These are phyloP conservation scores for Thermothelomyces thermophilus DNA, from an alignment of 2,329 filamentous ascomycete genomes.

Conservation along the genomic window DNA sequence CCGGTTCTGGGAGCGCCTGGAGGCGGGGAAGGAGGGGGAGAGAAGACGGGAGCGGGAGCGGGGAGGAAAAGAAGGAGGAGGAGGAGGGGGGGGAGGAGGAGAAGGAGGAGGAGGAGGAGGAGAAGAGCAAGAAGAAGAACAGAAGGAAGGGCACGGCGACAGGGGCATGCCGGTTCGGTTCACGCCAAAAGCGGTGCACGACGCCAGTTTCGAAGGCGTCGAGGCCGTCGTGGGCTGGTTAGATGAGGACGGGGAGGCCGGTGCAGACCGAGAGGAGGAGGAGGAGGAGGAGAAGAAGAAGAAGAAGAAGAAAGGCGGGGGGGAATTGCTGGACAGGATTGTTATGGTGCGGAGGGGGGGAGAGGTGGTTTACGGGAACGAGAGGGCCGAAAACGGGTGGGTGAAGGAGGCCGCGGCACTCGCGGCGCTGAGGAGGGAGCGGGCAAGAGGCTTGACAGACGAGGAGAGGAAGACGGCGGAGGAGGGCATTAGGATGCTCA, in stretches of 20 bases:
- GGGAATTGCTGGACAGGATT: conserved; percentile 2
- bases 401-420: background rate
- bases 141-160: background rate
- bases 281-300: background rate
- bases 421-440: conserved; percentile 15
- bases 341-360: conserved; percentile 8
- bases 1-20: conserved; percentile 33
- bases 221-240: conserved; percentile 30
- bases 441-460: conserved; percentile 10
- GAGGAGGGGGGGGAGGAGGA: background rate
- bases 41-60: conserved; percentile 13
- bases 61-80: conserved; percentile 11
- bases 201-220: conserved; percentile 39
- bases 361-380: background rate
- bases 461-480: conserved; percentile 13
- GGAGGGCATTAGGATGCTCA: conserved; percentile 14
- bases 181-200: conserved; percentile 39
- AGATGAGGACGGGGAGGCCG: background rate
- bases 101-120: conserved; percentile 13
- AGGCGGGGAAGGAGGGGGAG: conserved; percentile 1
- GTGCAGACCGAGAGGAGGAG: background rate
- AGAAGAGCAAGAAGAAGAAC: background rate
- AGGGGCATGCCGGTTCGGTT: conserved; percentile 33
- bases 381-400: background rate
- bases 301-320: background rate